These are phyloP conservation scores for Trichothecium sympodiale DNA, from an alignment of 2,329 filamentous ascomycete species.

Conservation along the genomic window DNA sequence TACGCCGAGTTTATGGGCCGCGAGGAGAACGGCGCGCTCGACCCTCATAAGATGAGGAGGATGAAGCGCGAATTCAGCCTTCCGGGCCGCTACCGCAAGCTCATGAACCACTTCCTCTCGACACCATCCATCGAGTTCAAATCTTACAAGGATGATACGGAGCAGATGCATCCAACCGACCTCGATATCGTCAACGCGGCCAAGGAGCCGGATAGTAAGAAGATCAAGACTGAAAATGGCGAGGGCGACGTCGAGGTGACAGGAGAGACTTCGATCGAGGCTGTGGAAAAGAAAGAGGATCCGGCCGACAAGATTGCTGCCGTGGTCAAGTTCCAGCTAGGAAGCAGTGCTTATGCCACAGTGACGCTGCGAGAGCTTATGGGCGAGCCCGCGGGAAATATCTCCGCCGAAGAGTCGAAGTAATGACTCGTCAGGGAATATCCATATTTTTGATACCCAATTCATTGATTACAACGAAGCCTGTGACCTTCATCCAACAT, in stretches of 20 bases:
- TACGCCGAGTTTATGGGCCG: conserved; percentile 81
- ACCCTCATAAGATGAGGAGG: conserved; percentile 80
- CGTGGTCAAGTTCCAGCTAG: conserved; percentile 64
- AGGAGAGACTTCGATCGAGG: conserved; percentile 5
- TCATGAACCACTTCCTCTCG: conserved; percentile 62
- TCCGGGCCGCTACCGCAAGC: conserved; percentile 76
- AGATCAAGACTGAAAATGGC: conserved; percentile 7
- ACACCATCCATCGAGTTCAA: conserved; percentile 55
- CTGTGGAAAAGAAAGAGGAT: neutral
- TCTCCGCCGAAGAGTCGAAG: conserved; percentile 2
- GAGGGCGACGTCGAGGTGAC: conserved; percentile 8
- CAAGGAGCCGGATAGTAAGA: conserved; percentile 11
- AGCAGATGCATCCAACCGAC: conserved; percentile 87
- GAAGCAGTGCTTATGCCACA: conserved; percentile 73
- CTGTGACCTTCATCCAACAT: too few species aligned
- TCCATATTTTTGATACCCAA: neutral
- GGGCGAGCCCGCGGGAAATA: conserved; percentile 27
- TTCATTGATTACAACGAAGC: too few species aligned
- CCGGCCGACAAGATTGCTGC: conserved; percentile 43
- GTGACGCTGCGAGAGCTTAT: conserved; percentile 74
- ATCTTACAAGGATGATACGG: conserved; percentile 56
- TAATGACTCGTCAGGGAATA: neutral
- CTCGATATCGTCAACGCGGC: conserved; percentile 52
- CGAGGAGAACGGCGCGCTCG: conserved; percentile 63
- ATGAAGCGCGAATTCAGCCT: conserved; percentile 80